Percentiles rank a stretch among this genome's conserved stretches.
These are phyloP conservation scores for Hyphochytrium catenoides DNA, from an alignment of 352 stramenopile genomes.

Conservation along the genomic window DNA sequence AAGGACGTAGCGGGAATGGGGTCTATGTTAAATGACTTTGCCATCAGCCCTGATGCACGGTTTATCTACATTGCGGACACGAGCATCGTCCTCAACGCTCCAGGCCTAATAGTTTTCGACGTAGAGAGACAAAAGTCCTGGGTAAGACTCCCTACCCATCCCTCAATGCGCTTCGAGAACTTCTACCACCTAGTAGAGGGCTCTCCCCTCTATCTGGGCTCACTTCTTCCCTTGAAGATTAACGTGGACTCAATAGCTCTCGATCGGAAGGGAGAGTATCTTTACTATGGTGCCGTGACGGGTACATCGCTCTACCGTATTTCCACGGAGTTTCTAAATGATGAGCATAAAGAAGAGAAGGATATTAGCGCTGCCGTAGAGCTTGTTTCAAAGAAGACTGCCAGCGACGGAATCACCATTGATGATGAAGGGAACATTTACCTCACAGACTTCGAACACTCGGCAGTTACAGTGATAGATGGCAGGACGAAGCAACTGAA, in stretches of 20 bases:
- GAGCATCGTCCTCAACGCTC: neutral
- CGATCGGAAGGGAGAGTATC: neutral
- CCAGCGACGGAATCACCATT: conserved; percentile 3
- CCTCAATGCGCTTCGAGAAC: too few relatives aligned
- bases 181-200: too few relatives aligned
- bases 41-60: neutral
- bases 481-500: too few relatives aligned
- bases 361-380: too few relatives aligned
- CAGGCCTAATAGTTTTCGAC: conserved; percentile 1
- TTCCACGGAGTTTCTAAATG: too few relatives aligned
- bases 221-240: neutral
- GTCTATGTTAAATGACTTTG: conserved; percentile 5
- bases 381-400: neutral
- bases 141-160: too few relatives aligned
- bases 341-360: too few relatives aligned
- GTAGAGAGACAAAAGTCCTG: neutral
- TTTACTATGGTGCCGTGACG: too few relatives aligned
- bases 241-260: conserved; percentile 3
- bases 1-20: conserved; percentile 2
- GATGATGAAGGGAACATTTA: neutral
- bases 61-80: conserved; percentile 4
- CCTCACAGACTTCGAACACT: neutral
- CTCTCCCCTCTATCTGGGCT: too few relatives aligned
- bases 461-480: neutral
- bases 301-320: too few relatives aligned